A percentile compares a stretch with the other conserved stretches of the same genome.
phyloP scores from a whole-genome alignment of 2,329 filamentous ascomycete genomes.

The Bipolaris victoriae region DNA sequence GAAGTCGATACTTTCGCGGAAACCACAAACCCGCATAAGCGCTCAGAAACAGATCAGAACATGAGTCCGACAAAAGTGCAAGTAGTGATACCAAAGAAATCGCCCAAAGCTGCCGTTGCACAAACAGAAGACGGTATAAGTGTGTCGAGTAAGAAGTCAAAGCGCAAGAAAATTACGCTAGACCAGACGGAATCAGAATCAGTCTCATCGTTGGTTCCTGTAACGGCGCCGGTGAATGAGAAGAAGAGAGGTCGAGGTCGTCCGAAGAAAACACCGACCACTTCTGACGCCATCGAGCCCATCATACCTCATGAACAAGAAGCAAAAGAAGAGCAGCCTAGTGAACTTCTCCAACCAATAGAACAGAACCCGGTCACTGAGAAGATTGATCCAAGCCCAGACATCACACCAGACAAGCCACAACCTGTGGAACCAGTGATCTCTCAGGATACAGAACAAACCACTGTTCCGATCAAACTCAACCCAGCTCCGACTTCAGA shows the following conservation, averaged over 20 bases:
- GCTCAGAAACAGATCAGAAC: background rate
- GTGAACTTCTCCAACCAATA: constrained; percentile 7
- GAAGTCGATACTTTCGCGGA: background rate
- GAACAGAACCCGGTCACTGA: constrained; percentile 3
- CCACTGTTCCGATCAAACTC: background rate
- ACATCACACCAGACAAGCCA: background rate
- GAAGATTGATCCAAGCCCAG: background rate
- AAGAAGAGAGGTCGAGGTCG: constrained; percentile 44
- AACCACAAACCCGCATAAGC: background rate
- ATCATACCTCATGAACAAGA: constrained; percentile 10
- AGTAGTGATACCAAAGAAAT: constrained; percentile 32
- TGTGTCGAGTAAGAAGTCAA: constrained; percentile 22
- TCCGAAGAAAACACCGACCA: constrained; percentile 33
- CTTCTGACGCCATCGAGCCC: constrained; percentile 1
- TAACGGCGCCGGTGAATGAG: constrained; percentile 13
- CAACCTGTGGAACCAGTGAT: background rate
- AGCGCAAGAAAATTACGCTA: constrained; percentile 31
- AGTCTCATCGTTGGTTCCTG: background rate
- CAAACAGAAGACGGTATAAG: constrained; percentile 2
- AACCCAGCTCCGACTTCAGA: constrained; percentile 1
- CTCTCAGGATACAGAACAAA: background rate
- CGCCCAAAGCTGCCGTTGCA: constrained; percentile 4
- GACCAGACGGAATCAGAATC: constrained; percentile 20
- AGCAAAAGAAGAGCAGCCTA: background rate
- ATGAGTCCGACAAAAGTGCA: constrained; percentile 31